phyloP scores from a whole-genome alignment of 768 basidiomycete species.

The Brasilioporus rufonigricans region DNA sequence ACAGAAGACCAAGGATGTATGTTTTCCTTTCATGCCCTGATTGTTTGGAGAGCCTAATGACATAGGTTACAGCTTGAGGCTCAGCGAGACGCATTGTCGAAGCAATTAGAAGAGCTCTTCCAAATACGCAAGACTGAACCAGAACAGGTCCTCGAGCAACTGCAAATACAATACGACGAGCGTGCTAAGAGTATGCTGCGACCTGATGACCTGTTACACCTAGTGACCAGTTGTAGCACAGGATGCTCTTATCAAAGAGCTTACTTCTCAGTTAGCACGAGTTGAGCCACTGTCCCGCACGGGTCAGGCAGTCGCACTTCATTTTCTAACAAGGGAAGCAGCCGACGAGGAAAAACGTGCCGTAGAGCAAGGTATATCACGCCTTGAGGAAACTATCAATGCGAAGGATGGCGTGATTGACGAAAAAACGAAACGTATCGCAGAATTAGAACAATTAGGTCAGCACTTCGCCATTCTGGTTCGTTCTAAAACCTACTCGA shows the following conservation, averaged over 20 bases:
- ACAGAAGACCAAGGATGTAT: constrained; percentile 28
- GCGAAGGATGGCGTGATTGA: constrained; percentile 41
- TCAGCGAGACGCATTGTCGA: constrained; percentile 46
- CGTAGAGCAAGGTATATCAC: constrained; percentile 46
- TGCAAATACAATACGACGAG: constrained; percentile 50
- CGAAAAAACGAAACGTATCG: constrained; percentile 46
- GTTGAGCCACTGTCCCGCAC: constrained; percentile 53
- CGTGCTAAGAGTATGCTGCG: constrained; percentile 46
- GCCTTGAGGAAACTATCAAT: constrained; percentile 42
- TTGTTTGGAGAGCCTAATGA: not conserved
- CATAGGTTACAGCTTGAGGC: constrained; percentile 27
- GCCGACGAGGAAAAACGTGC: constrained; percentile 65
- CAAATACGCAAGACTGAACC: constrained; percentile 62
- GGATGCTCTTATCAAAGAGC: constrained; percentile 43
- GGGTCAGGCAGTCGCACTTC: constrained; percentile 50
- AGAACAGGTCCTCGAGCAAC: constrained; percentile 51
- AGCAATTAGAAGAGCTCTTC: constrained; percentile 59
- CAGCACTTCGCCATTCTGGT: constrained; percentile 11
- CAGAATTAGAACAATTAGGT: constrained; percentile 50
- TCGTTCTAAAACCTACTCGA: not conserved
- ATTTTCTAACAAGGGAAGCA: constrained; percentile 70
- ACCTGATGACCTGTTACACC: not conserved
- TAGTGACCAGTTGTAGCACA: constrained; percentile 44
- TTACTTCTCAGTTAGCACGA: constrained; percentile 52
- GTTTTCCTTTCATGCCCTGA: not conserved